Base-by-base conservation (phyloP, 2,329 filamentous ascomycete species). In the Magnaporthiopsis rhizophila region DNA sequence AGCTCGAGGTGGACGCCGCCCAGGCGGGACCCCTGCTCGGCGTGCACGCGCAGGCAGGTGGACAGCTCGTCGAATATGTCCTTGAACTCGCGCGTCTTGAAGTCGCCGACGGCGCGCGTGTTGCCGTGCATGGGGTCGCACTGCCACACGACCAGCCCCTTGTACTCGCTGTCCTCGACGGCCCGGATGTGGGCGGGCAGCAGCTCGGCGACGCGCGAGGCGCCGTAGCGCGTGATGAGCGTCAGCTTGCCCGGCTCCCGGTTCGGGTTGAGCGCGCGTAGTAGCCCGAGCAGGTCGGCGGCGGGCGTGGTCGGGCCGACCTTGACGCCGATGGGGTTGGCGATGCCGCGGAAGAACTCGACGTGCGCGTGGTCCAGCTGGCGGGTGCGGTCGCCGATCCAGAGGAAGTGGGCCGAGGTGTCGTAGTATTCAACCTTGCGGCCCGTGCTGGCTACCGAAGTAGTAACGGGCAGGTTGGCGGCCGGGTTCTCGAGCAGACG, bases 61-160 rank as follows among this genome's bases (percentile, higher is more conserved):
- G 88, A 86, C 58, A 99, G 83, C 80, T 99, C 95, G 1, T 85
- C 86, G 74, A 97, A 88, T 71, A 99, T 97, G 74, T 95, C 90
- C 67, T 85, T 86, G 81, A 99, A 99, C 64, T 90, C 89, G 21
- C 95, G 86, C 1, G 95, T 99, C 81, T 99, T 99, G 78, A 97
- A 86, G 32, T 92, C 92, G 0, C 84, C 80, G 0, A 86, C 83
- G 26, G 85, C 83, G 58, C 82, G 79, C 53, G 86, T 89, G 77
- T 89, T 89, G 67, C 95, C 95, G 78, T 99, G 95, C 95, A 99
- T 99, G 28, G 95, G 95, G 77, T 99, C 95, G 78, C 94, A 98
- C 79, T 98, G 95, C 94, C 94, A 98, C 70, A 97, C 91, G 4
- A 96, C 92, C 28, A 76, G n/a, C n/a, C 59, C 78, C 60, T 75